Conservation (phyloP, 192 early-diverging fungal species). For the Podila epicladia region DNA sequence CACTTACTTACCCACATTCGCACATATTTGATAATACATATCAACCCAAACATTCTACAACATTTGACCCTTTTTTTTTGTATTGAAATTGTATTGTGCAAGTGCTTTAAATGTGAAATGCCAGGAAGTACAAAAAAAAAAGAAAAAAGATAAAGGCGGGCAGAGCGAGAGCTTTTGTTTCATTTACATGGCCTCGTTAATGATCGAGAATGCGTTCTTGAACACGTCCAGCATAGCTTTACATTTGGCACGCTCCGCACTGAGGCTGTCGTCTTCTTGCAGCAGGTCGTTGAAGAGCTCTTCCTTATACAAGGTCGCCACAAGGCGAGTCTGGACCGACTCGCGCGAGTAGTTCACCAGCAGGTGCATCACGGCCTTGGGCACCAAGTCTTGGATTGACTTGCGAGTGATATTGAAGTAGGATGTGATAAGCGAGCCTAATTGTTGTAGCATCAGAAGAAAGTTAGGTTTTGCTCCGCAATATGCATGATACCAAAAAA, state of each 20-base stretch:
- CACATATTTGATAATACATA: no score
- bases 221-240: slow-evolving; percentile 82
- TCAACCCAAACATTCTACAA: no score
- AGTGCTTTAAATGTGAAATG: no score
- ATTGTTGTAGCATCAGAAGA: slow-evolving; percentile 5
- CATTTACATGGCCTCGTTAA: slow-evolving; percentile 63
- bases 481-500: background rate
- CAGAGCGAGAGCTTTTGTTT: background rate
- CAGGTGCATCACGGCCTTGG: slow-evolving; percentile 86
- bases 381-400: slow-evolving; percentile 81
- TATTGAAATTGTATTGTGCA: no score
- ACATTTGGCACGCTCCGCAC: slow-evolving; percentile 78
- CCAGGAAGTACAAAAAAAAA: background rate
- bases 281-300: slow-evolving; percentile 74
- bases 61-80: no score
- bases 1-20: background rate
- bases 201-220: slow-evolving; percentile 78
- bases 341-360: slow-evolving; percentile 81
- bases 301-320: slow-evolving; percentile 78
- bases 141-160: background rate
- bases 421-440: slow-evolving; percentile 75
- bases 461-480: background rate
- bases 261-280: slow-evolving; percentile 78
- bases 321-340: slow-evolving; percentile 79
- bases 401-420: slow-evolving; percentile 86